Evolutionary conservation across 352 stramenopile species (phyloP), one percentile per base, ranked within the genome.

Genomic region (Globisporangium lucens): DNA sequence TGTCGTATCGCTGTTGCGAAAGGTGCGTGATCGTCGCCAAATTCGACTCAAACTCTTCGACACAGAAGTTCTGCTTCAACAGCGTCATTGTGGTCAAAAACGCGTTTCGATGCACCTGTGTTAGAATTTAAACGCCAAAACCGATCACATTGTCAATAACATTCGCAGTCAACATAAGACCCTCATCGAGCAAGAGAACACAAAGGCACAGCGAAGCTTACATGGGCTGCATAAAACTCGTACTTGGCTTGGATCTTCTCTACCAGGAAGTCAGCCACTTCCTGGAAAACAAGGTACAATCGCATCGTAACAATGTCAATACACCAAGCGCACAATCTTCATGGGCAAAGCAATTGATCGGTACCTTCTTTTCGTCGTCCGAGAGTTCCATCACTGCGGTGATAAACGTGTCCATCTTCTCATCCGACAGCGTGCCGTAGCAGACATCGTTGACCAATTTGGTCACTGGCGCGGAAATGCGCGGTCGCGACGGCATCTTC

Each of bases 361-460:
- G 62, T 46, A 90, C 85, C 79, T 93, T 89, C 66, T 70, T 76
- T 62, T 90, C 82, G 56, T 95, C 84, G 61, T 79, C 65, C 17
- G 74, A 75, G 17, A 96, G 74, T 60, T 95, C 87, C 66, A 92
- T 77, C 57, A 90, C 84, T 0, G 76, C 82, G 6, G 72, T 80
- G 53, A 91, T 66, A 65, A 95, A 95, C 36, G 73, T 75, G 17
- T 85, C 82, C 55, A 89, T 67, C 57, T 93, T 91, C 35, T 92
- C 87, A 49, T 92, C 82, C 22, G 79, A 86, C 6, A 91, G 73
- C 15, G 72, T 90, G 5, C 84, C 84, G 58, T 91, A 93, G 69
- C 83, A 93, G 35, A 93, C 82, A n/a, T 89, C 86, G 68, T 91
- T 93, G 24, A 96, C 83, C 22, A 96, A 62, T 69, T 96, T 96